Conservation (phyloP, 2,329 filamentous ascomycete genomes). For the Chrysoporthe deuterocubensis region DNA sequence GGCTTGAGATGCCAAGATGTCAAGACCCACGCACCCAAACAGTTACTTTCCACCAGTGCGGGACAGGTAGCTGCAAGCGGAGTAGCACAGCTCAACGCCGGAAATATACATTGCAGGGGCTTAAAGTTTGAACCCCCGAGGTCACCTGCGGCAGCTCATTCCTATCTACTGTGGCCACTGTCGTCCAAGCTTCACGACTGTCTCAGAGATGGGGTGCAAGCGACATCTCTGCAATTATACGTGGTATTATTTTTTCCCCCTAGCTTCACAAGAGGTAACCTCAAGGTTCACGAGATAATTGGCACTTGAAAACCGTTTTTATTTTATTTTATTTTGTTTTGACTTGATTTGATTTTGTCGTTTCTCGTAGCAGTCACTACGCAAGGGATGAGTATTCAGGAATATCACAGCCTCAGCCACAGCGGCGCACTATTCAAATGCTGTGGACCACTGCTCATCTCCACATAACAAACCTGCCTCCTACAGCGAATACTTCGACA, state of each 20-base stretch:
- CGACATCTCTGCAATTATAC: slow-evolving; percentile 4
- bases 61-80: slow-evolving; percentile 12
- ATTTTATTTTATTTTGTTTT: background rate
- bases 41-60: background rate
- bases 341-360: background rate
- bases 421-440: background rate
- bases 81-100: background rate
- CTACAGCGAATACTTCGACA: background rate
- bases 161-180: background rate
- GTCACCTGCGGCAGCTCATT: background rate
- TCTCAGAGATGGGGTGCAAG: background rate
- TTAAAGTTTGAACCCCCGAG: background rate
- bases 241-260: background rate
- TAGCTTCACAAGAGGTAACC: background rate
- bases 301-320: background rate
- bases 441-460: background rate
- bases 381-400: background rate
- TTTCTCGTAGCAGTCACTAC: background rate
- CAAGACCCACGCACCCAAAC: slow-evolving; percentile 11
- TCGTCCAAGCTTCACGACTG: slow-evolving; percentile 5
- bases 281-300: too few species aligned
- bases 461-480: slow-evolving; percentile 7
- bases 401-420: background rate
- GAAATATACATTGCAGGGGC: slow-evolving; percentile 12
- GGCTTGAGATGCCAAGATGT: slow-evolving; percentile 7